A percentile compares a stretch with the other conserved stretches of the same genome.
phyloP scores from a whole-genome alignment of 2,329 filamentous ascomycete genomes.

The Diaporthe citrichinensis region DNA sequence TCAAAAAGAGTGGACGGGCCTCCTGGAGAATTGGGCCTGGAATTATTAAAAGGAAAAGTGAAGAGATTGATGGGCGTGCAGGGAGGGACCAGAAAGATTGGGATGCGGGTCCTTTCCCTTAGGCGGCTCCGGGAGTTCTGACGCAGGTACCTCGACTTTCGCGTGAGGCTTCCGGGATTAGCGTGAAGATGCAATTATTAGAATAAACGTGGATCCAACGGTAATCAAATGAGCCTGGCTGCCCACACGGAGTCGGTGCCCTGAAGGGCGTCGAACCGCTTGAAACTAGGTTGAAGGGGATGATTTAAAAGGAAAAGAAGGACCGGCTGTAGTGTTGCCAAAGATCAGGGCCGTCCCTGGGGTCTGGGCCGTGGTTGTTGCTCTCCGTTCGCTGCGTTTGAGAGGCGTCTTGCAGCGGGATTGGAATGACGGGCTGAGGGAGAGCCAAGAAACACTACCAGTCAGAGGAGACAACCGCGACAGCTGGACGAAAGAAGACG shows the following conservation, averaged over 20 bases:
- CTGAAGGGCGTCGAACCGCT: conserved; percentile 30
- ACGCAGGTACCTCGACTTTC: conserved; percentile 41
- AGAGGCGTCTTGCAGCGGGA: conserved; percentile 32
- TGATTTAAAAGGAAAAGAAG: conserved; percentile 31
- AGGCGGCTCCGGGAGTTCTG: conserved; percentile 42
- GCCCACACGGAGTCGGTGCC: conserved; percentile 25
- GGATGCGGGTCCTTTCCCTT: conserved; percentile 43
- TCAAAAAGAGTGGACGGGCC: conserved; percentile 43
- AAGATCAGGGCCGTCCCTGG: conserved; percentile 12
- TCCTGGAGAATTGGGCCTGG: conserved; percentile 41
- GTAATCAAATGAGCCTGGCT: conserved; percentile 44
- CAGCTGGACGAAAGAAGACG: conserved; percentile 16
- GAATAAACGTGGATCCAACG: conserved; percentile 41
- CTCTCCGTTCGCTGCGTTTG: conserved; percentile 22
- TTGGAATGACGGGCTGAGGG: conserved; percentile 38
- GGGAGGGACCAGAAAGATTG: conserved; percentile 44
- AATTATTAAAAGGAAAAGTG: conserved; percentile 44
- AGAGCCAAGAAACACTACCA: conserved; percentile 37
- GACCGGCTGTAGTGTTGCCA: conserved; percentile 24
- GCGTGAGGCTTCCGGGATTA: conserved; percentile 42
- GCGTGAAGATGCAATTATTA: conserved; percentile 44
- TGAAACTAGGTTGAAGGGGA: conserved; percentile 4
- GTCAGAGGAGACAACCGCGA: conserved; percentile 30
- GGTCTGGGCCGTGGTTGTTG: conserved; percentile 9
- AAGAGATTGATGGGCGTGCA: conserved; percentile 43